Conservation (phyloP, 352 stramenopile genomes). For the Phytophthora ramorum region DNA sequence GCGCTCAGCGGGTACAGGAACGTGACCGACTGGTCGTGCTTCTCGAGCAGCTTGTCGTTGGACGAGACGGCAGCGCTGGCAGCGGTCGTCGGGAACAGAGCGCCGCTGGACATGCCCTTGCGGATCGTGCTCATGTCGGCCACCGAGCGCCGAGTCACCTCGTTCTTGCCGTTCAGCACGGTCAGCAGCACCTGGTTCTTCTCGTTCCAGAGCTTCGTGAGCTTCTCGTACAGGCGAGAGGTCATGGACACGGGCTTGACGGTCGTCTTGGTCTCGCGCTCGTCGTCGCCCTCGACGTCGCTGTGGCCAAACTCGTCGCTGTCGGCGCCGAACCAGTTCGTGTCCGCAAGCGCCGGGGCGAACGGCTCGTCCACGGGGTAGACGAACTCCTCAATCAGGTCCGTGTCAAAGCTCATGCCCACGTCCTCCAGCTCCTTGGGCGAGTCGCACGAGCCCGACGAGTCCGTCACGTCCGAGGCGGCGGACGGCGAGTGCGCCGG, state of each 20-base stretch:
- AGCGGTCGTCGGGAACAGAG: constrained; percentile 67
- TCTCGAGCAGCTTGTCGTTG: constrained; percentile 41
- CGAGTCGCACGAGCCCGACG: constrained; percentile 59
- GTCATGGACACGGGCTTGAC: constrained; percentile 62
- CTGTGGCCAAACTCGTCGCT: constrained; percentile 65
- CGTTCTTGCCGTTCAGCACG: constrained; percentile 73
- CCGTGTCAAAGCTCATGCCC: constrained; percentile 60
- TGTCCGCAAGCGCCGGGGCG: constrained; percentile 56
- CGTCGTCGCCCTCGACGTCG: constrained; percentile 59
- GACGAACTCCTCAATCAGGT: constrained; percentile 84
- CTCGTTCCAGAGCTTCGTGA: constrained; percentile 83
- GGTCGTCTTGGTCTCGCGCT: constrained; percentile 39
- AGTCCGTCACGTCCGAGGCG: constrained; percentile 77
- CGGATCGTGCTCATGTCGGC: constrained; percentile 87
- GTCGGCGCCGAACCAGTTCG: constrained; percentile 69
- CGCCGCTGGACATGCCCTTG: constrained; percentile 67
- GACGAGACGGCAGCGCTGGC: constrained; percentile 31
- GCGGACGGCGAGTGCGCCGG: constrained; percentile 63
- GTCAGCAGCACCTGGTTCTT: constrained; percentile 88
- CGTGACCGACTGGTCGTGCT: constrained; percentile 72
- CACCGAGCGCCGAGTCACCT: constrained; percentile 73
- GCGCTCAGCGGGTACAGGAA: constrained; percentile 89
- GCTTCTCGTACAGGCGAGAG: constrained; percentile 77
- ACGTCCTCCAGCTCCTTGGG: constrained; percentile 58
- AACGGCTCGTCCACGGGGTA: constrained; percentile 86